Evolutionary conservation across 768 basidiomycete species (phyloP), one percentile per base, ranked within the genome.

Genomic region (Suillus hirtellus): DNA sequence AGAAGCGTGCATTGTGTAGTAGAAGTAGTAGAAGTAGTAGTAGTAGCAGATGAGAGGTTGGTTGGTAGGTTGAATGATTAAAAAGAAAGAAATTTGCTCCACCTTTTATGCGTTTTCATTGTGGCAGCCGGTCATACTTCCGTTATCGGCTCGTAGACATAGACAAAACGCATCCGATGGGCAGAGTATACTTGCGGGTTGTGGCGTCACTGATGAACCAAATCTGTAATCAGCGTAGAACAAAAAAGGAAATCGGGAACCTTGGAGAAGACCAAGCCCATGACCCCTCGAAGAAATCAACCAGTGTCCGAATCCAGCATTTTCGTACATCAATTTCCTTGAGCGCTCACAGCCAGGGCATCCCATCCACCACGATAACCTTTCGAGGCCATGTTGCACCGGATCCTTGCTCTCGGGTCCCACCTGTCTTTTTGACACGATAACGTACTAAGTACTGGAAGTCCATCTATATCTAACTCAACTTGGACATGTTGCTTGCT

Each of bases 151-250:
- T 60, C 71, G 66, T 73, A 74, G 72, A 72, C 67, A 71, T n/a
- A 53, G 69, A 64, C 66, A 64, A 73, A 69, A 72, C 56, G 69
- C 66, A 73, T 72, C 72, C 70, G 73, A 73, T 70, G 69, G 66
- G 10, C 63, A 62, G 61, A 64, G 40, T 43, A n/a, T 12, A 58
- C 56, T 42, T 76, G 71, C 73, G 71, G 76, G 74, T 76, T 76
- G 73, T 74, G 73, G 75, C 73, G 73, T 70, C 73, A 74, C 62
- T 76, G 73, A 76, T 74, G 74, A 71, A 73, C 71, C 62, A 67
- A 66, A 68, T 64, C 40, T 19, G 56, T 56, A 40, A 38, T 40
- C 55, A 40, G 53, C 66, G 73, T 67, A 60, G 19, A 50, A 24
- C 63, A 0, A 24, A 74, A 66, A 61, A 63, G 69, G 62, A 15